A percentile compares a stretch with the other conserved stretches of the same genome.
Conservation (phyloP, 192 early-diverging fungal genomes). For the Rhizophagus clarus region DNA sequence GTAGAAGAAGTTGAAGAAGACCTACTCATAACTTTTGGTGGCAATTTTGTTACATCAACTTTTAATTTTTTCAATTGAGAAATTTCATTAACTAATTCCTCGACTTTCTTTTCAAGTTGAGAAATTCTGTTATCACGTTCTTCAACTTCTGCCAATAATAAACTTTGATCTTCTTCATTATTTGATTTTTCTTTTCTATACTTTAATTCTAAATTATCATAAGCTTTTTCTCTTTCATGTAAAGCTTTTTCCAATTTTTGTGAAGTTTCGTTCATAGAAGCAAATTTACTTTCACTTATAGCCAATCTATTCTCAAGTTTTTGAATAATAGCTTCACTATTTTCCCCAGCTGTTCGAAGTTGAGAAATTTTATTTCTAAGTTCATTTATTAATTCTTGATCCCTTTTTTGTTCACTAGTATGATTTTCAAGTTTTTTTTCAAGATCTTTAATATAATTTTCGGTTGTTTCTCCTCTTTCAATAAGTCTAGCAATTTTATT, state of each 20-base stretch:
- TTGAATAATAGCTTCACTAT: constrained; percentile 36
- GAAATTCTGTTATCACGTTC: constrained; percentile 27
- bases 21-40: not conserved
- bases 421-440: constrained; percentile 40
- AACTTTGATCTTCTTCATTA: constrained; percentile 4
- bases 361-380: constrained; percentile 17
- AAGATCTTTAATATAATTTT: constrained; percentile 48
- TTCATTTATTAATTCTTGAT: constrained; percentile 34
- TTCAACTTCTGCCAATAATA: constrained; percentile 13
- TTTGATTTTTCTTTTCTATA: constrained; percentile 8
- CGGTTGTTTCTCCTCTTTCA: constrained; percentile 50
- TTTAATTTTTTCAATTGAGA: constrained; percentile 13
- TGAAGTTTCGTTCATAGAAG: not conserved
- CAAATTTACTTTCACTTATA: constrained; percentile 14
- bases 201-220: constrained; percentile 10
- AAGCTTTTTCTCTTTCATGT: constrained; percentile 37
- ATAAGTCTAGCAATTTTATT: constrained; percentile 54
- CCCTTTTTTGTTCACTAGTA: constrained; percentile 36
- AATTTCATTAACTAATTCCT: constrained; percentile 10
- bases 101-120: constrained; percentile 28
- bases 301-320: constrained; percentile 37
- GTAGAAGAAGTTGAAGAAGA: constrained; percentile 20
- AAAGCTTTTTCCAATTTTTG: constrained; percentile 33
- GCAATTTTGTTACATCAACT: not conserved
- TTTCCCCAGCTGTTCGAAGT: not conserved